Evolutionary conservation across 257 asterid species (phyloP).

Genomic region (Solanum tarapatanum): DNA sequence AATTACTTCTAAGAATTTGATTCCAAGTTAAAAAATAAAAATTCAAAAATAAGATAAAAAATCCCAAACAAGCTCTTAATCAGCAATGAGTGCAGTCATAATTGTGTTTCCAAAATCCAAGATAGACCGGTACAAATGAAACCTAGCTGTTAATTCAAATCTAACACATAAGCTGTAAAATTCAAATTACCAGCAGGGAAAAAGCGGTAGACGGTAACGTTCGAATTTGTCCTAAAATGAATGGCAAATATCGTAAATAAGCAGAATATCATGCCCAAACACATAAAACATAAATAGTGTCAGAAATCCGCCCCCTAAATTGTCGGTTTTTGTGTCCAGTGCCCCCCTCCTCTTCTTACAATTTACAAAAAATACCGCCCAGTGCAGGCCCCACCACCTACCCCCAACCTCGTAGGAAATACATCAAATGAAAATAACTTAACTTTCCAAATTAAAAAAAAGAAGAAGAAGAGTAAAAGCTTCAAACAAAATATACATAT

Average conservation of each 20-base stretch:
- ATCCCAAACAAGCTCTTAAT: not conserved
- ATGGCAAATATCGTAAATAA: not conserved
- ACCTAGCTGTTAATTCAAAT: not conserved
- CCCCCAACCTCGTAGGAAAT: not conserved
- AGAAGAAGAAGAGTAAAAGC: not conserved
- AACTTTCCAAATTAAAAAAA: not conserved
- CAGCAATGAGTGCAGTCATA: not conserved
- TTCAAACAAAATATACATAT: not conserved
- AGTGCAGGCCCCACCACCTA: constrained; percentile 10
- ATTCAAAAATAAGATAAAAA: too few species aligned
- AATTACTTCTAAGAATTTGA: too few species aligned
- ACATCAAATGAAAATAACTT: not conserved
- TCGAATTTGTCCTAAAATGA: not conserved
- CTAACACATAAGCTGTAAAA: not conserved
- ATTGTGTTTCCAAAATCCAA: not conserved
- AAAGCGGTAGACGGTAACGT: not conserved
- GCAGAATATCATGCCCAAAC: not conserved
- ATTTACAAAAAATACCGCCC: not conserved
- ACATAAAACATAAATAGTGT: not conserved
- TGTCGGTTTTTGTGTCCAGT: constrained; percentile 13
- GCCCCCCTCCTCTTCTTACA: not conserved
- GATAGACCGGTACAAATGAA: not conserved
- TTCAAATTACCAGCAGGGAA: not conserved
- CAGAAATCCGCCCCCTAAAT: not conserved
- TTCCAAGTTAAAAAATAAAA: not conserved